phyloP scores from a whole-genome alignment of 495 filamentous ascomycete genomes.

The Neurospora sp. region DNA sequence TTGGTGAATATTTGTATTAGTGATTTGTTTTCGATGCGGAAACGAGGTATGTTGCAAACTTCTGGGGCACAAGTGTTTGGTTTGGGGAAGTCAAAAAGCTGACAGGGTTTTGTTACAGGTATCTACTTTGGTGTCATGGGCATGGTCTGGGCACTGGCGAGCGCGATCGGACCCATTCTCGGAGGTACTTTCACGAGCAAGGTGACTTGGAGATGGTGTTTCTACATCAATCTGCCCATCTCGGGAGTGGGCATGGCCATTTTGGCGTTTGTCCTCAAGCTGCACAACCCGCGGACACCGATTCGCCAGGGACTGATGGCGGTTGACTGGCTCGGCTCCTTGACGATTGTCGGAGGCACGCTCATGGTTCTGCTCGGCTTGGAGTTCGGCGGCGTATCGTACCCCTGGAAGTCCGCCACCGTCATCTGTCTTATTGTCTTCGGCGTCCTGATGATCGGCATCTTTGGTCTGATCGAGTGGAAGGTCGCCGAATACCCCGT shows the following conservation, averaged over 20 bases:
- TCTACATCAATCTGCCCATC: slow-evolving; percentile 74
- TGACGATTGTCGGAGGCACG: slow-evolving; percentile 64
- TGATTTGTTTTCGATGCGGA: slow-evolving; percentile 64
- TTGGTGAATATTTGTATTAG: slow-evolving; percentile 74
- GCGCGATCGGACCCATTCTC: slow-evolving; percentile 48
- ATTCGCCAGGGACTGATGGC: slow-evolving; percentile 58
- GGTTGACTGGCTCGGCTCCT: slow-evolving; percentile 66
- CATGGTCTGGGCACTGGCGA: slow-evolving; percentile 44
- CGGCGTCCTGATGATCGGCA: slow-evolving; percentile 47
- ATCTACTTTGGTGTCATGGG: slow-evolving; percentile 44
- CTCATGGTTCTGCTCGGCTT: slow-evolving; percentile 76
- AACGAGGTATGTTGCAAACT: slow-evolving; percentile 35
- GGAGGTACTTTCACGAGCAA: slow-evolving; percentile 52
- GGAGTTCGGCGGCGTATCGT: slow-evolving; percentile 65
- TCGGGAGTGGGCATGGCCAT: slow-evolving; percentile 58
- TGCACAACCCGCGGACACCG: slow-evolving; percentile 67
- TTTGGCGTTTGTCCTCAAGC: slow-evolving; percentile 59
- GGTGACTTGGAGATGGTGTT: slow-evolving; percentile 54
- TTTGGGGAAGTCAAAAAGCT: background rate
- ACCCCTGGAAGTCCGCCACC: slow-evolving; percentile 63
- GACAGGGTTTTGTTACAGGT: slow-evolving; percentile 40
- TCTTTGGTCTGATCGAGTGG: slow-evolving; percentile 62
- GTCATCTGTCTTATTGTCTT: slow-evolving; percentile 75
- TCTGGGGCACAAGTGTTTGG: background rate
- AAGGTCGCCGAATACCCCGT: slow-evolving; percentile 66